These are phyloP conservation scores for Pythium aquatile DNA, from an alignment of 352 stramenopile species.

Conservation along the genomic window DNA sequence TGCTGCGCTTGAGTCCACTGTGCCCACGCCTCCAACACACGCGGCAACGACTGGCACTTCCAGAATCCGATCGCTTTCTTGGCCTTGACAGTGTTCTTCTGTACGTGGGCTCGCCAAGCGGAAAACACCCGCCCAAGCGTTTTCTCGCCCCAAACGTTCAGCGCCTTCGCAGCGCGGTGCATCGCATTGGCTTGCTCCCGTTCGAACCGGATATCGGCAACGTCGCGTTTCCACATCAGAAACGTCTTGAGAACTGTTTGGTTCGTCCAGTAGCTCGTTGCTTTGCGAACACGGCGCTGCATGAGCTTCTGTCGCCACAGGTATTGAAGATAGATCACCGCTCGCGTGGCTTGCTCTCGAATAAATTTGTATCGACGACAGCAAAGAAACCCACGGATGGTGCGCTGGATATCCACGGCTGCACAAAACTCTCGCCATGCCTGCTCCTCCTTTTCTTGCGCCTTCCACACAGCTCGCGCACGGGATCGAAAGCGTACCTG, in stretches of 20 bases:
- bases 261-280: slow-evolving; percentile 63
- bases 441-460: slow-evolving; percentile 21
- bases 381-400: slow-evolving; percentile 40
- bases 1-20: slow-evolving; percentile 23
- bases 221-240: slow-evolving; percentile 40
- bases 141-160: slow-evolving; percentile 63
- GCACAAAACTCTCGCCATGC: slow-evolving; percentile 53
- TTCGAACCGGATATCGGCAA: slow-evolving; percentile 12
- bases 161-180: slow-evolving; percentile 42
- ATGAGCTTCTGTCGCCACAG: slow-evolving; percentile 48
- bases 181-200: slow-evolving; percentile 31
- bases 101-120: slow-evolving; percentile 43
- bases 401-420: slow-evolving; percentile 59
- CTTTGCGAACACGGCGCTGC: slow-evolving; percentile 46
- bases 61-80: slow-evolving; percentile 70
- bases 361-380: slow-evolving; percentile 45
- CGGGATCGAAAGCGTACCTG: slow-evolving; percentile 43
- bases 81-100: slow-evolving; percentile 37
- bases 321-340: slow-evolving; percentile 59
- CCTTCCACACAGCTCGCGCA: slow-evolving; percentile 29
- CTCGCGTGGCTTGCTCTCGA: slow-evolving; percentile 31
- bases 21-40: slow-evolving; percentile 57
- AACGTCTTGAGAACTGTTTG: slow-evolving; percentile 54
- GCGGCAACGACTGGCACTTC: slow-evolving; percentile 63
- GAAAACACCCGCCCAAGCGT: slow-evolving; percentile 44